These are phyloP conservation scores for Mycosarcoma mackinlayi DNA, from an alignment of 1,284 basidiomycete genomes.

Conservation along the genomic window DNA sequence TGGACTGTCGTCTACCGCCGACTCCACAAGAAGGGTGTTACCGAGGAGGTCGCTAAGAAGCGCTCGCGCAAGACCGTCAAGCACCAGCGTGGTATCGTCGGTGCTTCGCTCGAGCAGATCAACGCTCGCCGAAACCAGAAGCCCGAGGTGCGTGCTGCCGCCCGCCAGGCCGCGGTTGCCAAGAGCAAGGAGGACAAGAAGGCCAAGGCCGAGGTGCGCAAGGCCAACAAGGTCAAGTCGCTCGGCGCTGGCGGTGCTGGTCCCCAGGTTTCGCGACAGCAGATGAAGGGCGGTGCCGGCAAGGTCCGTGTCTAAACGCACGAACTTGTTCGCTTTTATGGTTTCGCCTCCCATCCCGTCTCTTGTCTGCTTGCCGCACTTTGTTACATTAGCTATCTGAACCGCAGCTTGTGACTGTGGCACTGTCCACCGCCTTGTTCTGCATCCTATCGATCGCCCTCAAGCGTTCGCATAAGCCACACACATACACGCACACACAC, in stretches of 20 bases:
- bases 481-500: too few species aligned
- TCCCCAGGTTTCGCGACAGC: constrained; percentile 93
- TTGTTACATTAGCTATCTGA: constrained; percentile 47
- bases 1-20: constrained; percentile 97
- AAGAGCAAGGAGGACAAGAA: constrained; percentile 91
- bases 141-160: constrained; percentile 83
- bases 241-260: constrained; percentile 69
- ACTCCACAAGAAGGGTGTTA: constrained; percentile 99
- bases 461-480: constrained; percentile 16
- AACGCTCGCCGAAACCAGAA: constrained; percentile 82
- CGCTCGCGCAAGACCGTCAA: constrained; percentile 96
- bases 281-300: constrained; percentile 82
- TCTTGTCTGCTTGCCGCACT: constrained; percentile 18
- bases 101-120: constrained; percentile 91
- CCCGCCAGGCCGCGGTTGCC: constrained; percentile 88
- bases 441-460: constrained; percentile 22
- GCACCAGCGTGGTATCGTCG: constrained; percentile 97
- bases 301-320: constrained; percentile 61
- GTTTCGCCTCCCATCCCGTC: neutral
- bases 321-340: neutral
- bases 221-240: constrained; percentile 73
- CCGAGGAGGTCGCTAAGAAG: constrained; percentile 99
- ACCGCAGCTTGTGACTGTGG: constrained; percentile 17
- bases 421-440: constrained; percentile 6
- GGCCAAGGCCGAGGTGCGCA: constrained; percentile 69